phyloP scores from a whole-genome alignment of 2,329 filamentous ascomycete species.

The Ceratocystis huliohia region DNA sequence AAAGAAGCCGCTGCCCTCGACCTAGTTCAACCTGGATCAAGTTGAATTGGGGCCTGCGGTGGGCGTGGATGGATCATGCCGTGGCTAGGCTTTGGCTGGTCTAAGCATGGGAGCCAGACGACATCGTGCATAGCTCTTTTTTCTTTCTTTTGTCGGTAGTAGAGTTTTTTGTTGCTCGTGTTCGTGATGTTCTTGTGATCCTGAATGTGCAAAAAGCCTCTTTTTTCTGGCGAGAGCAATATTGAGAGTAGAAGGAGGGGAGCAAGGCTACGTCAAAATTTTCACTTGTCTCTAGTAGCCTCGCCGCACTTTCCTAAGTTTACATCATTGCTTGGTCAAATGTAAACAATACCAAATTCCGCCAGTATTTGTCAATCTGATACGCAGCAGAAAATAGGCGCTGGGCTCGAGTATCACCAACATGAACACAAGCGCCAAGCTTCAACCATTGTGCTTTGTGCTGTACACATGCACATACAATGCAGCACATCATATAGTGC shows the following conservation, averaged over 20 bases:
- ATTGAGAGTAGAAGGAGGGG: not conserved
- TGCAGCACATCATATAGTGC: not conserved
- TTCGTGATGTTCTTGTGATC: not conserved
- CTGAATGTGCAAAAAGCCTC: not conserved
- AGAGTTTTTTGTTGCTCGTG: not conserved
- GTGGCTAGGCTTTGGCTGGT: not conserved
- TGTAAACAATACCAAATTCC: too few species aligned
- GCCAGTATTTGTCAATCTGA: too few species aligned
- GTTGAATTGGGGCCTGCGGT: conserved; percentile 2
- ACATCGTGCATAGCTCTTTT: conserved; percentile 1
- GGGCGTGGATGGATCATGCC: conserved; percentile 2
- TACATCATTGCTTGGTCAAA: not conserved
- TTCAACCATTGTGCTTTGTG: not conserved
- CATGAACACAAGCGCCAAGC: not conserved
- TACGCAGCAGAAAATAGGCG: not conserved
- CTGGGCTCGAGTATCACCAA: not conserved
- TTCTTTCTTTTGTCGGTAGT: not conserved
- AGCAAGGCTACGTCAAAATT: not conserved
- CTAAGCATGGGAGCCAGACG: not conserved
- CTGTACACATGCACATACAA: not conserved
- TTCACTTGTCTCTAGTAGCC: not conserved
- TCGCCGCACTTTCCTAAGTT: not conserved
- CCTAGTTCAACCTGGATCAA: too few species aligned
- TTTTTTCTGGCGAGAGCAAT: not conserved
- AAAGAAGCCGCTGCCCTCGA: not conserved